Evolutionary conservation across 2,329 filamentous ascomycete species (phyloP), one percentile per base, ranked within the genome.

Genomic region (Beauveria rudraprayagi): DNA sequence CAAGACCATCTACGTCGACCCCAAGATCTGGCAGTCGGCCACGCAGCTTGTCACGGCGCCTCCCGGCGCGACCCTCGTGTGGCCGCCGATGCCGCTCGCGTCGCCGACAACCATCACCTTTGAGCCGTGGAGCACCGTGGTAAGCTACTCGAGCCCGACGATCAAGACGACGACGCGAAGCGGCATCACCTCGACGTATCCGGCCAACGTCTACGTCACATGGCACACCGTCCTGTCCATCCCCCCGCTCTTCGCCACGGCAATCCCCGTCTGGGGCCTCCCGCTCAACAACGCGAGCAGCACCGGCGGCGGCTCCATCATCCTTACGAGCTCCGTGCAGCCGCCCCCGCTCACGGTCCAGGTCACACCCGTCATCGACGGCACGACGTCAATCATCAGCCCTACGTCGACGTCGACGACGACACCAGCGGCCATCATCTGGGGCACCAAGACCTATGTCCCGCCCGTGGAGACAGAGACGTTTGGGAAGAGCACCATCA

Each of bases 21-120:
- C 52, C 19, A 26, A 34, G 3, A 55, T 55, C 37, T 55, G 52
- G 52, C 34, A 55, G 24, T 55, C 52, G 7, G 24, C 19, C 22
- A 41, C 52, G 40, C 52, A 30, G 14, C 5, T 26, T 14, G 52
- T 55, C 37, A 55, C 40, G 34, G 52, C 52, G 14, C 52, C 26
- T 22, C 52, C 52, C 19, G 52, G 52, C 40, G 34, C n/a, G n/a
- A 55, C 52, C 79, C 66, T 82, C 80, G 6, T 59, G 14, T 59
- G 56, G 56, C 56, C 56, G 44, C 56, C 46, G 17, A 59, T 34
- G 56, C 56, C 44, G 22, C 44, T 59, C 17, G 56, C 28, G 10
- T 40, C 26, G 11, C 41, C 56, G 34, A 59, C 56, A 10, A 50
- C 44, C n/a, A 59, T 59, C 46, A 59, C 17, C 4, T 59, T 60